Evolutionary conservation across 1,284 basidiomycete species (phyloP).

Genomic region (Microbotryum intermedium): DNA sequence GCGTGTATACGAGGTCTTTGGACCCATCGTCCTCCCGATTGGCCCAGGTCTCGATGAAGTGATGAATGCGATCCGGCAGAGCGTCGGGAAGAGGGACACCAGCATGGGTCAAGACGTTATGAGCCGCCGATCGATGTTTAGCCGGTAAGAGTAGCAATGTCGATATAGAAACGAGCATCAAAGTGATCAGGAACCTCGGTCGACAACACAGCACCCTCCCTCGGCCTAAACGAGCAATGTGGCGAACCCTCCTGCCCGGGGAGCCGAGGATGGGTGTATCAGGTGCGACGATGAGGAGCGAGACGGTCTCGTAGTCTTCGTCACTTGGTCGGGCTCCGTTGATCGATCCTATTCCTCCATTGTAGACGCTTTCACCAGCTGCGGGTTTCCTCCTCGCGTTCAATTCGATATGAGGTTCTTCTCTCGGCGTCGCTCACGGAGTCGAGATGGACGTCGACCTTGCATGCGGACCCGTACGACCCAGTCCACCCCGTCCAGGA

Average conservation of each 20-base stretch:
- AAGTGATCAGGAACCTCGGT: constrained; percentile 16
- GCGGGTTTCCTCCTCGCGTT: too few relatives aligned
- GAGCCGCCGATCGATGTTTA: constrained; percentile 19
- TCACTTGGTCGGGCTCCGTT: too few relatives aligned
- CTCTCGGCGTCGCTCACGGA: too few relatives aligned
- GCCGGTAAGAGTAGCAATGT: constrained; percentile 28
- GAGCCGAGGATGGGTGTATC: constrained; percentile 20
- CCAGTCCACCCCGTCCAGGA: too few relatives aligned
- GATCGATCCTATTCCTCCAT: too few relatives aligned
- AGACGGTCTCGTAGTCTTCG: constrained; percentile 3
- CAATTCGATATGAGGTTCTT: too few relatives aligned
- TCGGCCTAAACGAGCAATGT: neutral
- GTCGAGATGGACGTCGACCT: too few relatives aligned
- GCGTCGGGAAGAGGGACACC: constrained; percentile 30
- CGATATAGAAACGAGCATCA: constrained; percentile 24
- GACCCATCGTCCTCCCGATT: constrained; percentile 20
- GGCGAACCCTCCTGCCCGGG: constrained; percentile 6
- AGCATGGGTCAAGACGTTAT: constrained; percentile 25
- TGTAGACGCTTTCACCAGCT: too few relatives aligned
- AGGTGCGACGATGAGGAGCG: constrained; percentile 17
- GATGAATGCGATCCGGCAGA: constrained; percentile 26
- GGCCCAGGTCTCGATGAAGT: constrained; percentile 24
- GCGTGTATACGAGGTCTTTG: constrained; percentile 21
- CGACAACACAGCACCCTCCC: constrained; percentile 1
- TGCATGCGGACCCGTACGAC: too few relatives aligned